Conservation (phyloP, 805 yeast species). For the Pichia thaimueangensis region DNA sequence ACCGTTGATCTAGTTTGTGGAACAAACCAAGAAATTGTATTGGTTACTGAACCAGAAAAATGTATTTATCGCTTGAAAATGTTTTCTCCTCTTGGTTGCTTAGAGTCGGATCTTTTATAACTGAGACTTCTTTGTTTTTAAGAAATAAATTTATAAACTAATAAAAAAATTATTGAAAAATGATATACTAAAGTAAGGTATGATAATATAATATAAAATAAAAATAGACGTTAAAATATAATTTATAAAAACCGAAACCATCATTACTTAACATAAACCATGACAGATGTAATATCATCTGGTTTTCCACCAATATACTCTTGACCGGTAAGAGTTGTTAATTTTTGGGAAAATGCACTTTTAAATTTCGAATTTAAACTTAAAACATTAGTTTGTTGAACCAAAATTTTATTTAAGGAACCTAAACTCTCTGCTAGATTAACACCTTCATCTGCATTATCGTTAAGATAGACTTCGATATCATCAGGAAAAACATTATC, state of each 20-base stretch:
- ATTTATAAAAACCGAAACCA: too few relatives aligned
- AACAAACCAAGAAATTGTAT: conserved; percentile 41
- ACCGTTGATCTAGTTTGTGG: conserved; percentile 65
- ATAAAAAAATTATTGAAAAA: too few relatives aligned
- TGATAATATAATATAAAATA: neutral
- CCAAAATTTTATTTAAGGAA: conserved; percentile 48
- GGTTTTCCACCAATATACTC: conserved; percentile 87
- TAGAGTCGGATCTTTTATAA: conserved; percentile 15
- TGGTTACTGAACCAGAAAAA: conserved; percentile 82
- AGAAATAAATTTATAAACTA: too few relatives aligned
- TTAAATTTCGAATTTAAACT: conserved; percentile 71
- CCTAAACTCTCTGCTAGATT: conserved; percentile 12
- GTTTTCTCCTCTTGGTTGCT: conserved; percentile 43
- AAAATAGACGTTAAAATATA: neutral
- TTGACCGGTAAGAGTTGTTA: conserved; percentile 59
- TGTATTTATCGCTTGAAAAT: conserved; percentile 64
- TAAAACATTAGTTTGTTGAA: conserved; percentile 56
- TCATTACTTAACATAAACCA: conserved; percentile 52
- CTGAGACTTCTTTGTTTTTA: too few relatives aligned
- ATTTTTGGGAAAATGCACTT: conserved; percentile 80
- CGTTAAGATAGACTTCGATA: conserved; percentile 60
- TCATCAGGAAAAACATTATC: conserved; percentile 77
- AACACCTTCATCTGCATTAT: conserved; percentile 31
- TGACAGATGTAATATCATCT: conserved; percentile 84
- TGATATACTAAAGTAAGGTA: too few relatives aligned